Conservation (phyloP, 495 filamentous ascomycete genomes). For the Emericellopsis terricola region DNA sequence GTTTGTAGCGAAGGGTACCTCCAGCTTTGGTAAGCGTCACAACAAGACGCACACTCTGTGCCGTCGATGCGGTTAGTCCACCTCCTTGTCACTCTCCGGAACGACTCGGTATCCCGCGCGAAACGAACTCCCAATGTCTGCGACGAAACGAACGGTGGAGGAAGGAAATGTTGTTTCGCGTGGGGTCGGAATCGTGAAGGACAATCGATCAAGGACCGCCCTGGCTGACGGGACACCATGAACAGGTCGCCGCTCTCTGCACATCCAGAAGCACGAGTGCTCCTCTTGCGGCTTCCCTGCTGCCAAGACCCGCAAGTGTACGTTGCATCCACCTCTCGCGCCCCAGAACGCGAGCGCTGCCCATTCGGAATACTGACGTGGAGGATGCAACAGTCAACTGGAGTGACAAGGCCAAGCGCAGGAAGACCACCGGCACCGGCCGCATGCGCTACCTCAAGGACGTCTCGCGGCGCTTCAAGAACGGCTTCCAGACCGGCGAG, state of each 20-base stretch:
- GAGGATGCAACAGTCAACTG: slow-evolving; percentile 64
- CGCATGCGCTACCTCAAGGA: slow-evolving; percentile 82
- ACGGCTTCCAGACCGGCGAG: slow-evolving; percentile 82
- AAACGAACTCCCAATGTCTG: not conserved
- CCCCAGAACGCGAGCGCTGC: not conserved
- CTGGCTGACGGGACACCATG: not conserved
- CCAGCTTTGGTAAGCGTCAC: slow-evolving; percentile 95
- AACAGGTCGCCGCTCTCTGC: slow-evolving; percentile 81
- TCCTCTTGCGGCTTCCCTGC: slow-evolving; percentile 93
- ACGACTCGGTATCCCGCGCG: slow-evolving; percentile 4
- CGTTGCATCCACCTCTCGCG: slow-evolving; percentile 24
- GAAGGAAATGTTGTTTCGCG: not conserved
- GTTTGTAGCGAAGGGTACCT: slow-evolving; percentile 66
- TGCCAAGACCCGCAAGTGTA: slow-evolving; percentile 97
- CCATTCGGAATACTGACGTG: slow-evolving; percentile 1
- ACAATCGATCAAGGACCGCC: not conserved
- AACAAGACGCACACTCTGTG: slow-evolving; percentile 99
- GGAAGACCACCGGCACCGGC: slow-evolving; percentile 96
- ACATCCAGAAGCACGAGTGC: slow-evolving; percentile 99
- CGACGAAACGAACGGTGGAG: slow-evolving; percentile 2
- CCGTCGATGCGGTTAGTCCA: slow-evolving; percentile 86
- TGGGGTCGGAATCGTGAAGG: slow-evolving; percentile 1
- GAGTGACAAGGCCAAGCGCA: slow-evolving; percentile 98
- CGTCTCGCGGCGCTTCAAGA: slow-evolving; percentile 79
- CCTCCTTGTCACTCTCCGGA: too few relatives aligned